These are phyloP conservation scores for Paecilomyces fulvus DNA, from an alignment of 2,329 filamentous ascomycete species.

Conservation along the genomic window DNA sequence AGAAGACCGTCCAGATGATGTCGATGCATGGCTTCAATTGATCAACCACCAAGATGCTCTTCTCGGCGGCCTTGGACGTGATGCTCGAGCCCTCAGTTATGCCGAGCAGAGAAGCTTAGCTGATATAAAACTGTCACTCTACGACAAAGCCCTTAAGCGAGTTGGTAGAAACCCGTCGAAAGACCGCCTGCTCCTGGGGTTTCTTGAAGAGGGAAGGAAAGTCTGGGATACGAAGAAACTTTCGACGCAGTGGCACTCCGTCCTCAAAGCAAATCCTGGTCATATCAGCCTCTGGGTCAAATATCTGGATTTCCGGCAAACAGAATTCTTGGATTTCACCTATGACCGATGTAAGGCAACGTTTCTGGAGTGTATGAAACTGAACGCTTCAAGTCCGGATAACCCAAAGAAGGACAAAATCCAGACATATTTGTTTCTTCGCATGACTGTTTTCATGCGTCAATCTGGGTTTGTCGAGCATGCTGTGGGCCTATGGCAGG, in stretches of 20 bases:
- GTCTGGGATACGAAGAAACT: constrained; percentile 62
- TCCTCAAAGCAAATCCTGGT: constrained; percentile 47
- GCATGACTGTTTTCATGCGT: constrained; percentile 63
- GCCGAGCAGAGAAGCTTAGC: constrained; percentile 62
- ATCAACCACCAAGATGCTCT: constrained; percentile 68
- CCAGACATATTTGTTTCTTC: constrained; percentile 63
- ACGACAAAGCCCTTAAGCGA: constrained; percentile 64
- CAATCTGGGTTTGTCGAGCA: constrained; percentile 73
- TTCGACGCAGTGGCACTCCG: constrained; percentile 56
- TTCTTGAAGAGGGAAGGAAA: constrained; percentile 66
- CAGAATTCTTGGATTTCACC: constrained; percentile 56
- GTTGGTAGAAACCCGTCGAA: constrained; percentile 40
- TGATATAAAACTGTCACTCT: constrained; percentile 71
- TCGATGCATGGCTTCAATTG: constrained; percentile 68
- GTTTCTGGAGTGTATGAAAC: constrained; percentile 50
- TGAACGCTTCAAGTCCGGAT: constrained; percentile 20
- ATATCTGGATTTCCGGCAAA: constrained; percentile 64
- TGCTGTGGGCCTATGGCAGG: constrained; percentile 75
- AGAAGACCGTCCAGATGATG: constrained; percentile 57
- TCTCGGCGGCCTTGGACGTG: constrained; percentile 38
- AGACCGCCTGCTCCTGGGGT: constrained; percentile 55
- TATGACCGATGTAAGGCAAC: constrained; percentile 57
- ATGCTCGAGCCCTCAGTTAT: constrained; percentile 38
- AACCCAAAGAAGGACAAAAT: constrained; percentile 24
- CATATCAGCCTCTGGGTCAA: constrained; percentile 63